A percentile compares a stretch with the other conserved stretches of the same genome.
These are phyloP conservation scores for Avena sativa DNA, from an alignment of 176 grass and related monocot species.

Conservation along the genomic window DNA sequence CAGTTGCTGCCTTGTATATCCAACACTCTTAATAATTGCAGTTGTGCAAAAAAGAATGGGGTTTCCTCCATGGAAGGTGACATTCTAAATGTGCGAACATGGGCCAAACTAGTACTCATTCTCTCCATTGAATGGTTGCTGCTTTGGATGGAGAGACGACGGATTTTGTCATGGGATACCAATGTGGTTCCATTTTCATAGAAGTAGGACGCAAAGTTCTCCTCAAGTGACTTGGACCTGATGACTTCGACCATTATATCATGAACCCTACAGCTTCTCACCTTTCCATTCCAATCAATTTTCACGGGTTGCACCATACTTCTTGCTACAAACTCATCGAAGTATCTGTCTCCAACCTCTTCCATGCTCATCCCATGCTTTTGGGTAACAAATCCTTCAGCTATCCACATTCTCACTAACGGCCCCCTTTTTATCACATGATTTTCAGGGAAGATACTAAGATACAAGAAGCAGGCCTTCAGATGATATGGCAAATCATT, in stretches of 20 bases:
- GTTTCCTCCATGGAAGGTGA: neutral
- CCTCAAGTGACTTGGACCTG: constrained; percentile 26
- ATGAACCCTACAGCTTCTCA: constrained; percentile 38
- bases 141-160: constrained; percentile 2
- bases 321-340: constrained; percentile 35
- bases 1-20: constrained; percentile 14
- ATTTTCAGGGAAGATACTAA: constrained; percentile 18
- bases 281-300: constrained; percentile 14
- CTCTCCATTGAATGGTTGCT: neutral
- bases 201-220: constrained; percentile 38
- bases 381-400: constrained; percentile 25
- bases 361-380: neutral
- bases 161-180: constrained; percentile 15
- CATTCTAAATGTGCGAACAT: constrained; percentile 21
- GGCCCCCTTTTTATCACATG: neutral
- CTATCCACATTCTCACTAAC: constrained; percentile 36
- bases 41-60: neutral
- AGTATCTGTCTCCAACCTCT: constrained; percentile 26
- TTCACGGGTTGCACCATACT: constrained; percentile 28
- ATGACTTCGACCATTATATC: constrained; percentile 48
- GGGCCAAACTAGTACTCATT: neutral
- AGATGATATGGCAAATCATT: constrained; percentile 48
- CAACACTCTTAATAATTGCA: constrained; percentile 34
- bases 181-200: neutral
- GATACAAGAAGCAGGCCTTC: constrained; percentile 46